Evolutionary conservation across 2,329 filamentous ascomycete genomes (phyloP).

Genomic region (Madurella fahalii): DNA sequence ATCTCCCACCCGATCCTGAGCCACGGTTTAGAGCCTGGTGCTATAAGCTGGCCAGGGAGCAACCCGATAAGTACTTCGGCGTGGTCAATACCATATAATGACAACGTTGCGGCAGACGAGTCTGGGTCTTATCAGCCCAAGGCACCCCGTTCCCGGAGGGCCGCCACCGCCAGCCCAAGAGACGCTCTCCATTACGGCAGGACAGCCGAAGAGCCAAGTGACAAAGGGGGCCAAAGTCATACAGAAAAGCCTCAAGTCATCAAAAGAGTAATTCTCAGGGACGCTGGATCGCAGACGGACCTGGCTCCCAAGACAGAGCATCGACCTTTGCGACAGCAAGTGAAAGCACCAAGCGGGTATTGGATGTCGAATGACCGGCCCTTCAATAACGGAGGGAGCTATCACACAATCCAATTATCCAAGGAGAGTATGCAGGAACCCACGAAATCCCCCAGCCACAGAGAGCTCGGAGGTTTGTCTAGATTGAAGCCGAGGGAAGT

Average conservation of each 20-base stretch:
- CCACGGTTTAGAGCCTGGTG: too few species aligned
- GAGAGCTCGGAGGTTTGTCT: not conserved
- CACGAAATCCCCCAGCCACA: not conserved
- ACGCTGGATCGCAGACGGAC: constrained; percentile 20
- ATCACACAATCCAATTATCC: not conserved
- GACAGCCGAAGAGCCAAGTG: too few species aligned
- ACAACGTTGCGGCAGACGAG: too few species aligned
- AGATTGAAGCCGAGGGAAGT: not conserved
- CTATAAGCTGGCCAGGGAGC: too few species aligned
- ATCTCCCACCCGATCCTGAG: too few species aligned
- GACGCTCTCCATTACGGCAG: not conserved
- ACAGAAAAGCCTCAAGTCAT: too few species aligned
- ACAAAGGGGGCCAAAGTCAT: too few species aligned
- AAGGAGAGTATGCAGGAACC: not conserved
- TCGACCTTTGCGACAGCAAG: not conserved
- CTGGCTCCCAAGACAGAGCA: constrained; percentile 14
- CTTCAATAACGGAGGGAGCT: not conserved
- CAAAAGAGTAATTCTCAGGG: not conserved
- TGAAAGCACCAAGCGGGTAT: not conserved
- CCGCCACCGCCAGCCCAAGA: not conserved
- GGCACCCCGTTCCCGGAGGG: not conserved
- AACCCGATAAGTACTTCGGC: too few species aligned
- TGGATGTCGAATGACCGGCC: not conserved
- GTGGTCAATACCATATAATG: too few species aligned
- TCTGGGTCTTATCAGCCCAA: too few species aligned